These are phyloP conservation scores for Skeletonema costatum DNA, from an alignment of 108 stramenopile genomes.

Conservation along the genomic window DNA sequence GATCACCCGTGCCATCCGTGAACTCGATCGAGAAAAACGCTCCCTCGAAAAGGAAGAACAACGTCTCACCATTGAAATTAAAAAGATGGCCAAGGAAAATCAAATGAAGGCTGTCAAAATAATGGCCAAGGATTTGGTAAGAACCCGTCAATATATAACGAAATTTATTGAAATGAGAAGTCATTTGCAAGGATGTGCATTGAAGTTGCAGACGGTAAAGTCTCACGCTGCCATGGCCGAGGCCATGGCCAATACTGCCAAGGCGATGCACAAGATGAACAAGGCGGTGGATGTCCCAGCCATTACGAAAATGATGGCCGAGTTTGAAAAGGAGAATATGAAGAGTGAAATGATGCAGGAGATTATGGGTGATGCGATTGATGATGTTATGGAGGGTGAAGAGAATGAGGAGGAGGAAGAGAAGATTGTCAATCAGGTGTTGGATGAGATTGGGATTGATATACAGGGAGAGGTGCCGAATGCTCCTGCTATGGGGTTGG, in stretches of 20 bases:
- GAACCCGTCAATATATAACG: conserved; percentile 91
- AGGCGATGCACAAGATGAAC: conserved; percentile 94
- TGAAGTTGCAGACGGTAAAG: conserved; percentile 95
- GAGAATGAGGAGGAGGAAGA: conserved; percentile 93
- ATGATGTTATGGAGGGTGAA: conserved; percentile 93
- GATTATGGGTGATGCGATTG: conserved; percentile 95
- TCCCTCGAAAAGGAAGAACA: conserved; percentile 92
- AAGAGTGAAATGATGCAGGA: conserved; percentile 96
- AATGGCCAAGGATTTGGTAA: conserved; percentile 96
- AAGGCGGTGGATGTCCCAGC: conserved; percentile 92
- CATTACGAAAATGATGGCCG: conserved; percentile 97
- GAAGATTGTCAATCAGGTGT: conserved; percentile 82
- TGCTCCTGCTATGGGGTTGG: conserved; percentile 60
- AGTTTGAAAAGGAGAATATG: conserved; percentile 95
- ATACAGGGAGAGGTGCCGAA: conserved; percentile 81
- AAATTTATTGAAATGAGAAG: conserved; percentile 97
- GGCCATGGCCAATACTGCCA: conserved; percentile 89
- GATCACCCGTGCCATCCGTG: conserved; percentile 93
- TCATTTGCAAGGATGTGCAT: conserved; percentile 91
- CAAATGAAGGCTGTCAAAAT: conserved; percentile 96
- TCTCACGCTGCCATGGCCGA: conserved; percentile 96
- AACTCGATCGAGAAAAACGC: conserved; percentile 92
- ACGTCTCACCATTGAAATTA: conserved; percentile 93
- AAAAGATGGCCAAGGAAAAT: conserved; percentile 91
- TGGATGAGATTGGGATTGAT: conserved; percentile 90